Evolutionary conservation across 139 green algal species (phyloP).

Genomic region (Diplosphaera chodatii): DNA sequence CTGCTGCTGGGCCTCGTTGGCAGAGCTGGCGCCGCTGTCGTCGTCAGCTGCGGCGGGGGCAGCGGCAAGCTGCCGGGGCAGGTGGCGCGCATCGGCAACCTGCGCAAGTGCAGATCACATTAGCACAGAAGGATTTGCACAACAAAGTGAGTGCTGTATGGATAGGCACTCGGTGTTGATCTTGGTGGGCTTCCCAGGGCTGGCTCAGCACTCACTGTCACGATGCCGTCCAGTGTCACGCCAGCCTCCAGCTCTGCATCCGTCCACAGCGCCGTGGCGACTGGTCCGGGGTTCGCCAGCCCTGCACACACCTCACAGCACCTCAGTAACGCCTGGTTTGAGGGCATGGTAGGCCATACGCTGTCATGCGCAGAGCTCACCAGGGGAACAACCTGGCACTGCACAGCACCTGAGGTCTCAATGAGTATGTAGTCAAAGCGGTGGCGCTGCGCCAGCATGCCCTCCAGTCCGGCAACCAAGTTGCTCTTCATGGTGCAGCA

Average conservation of each 20-base stretch:
- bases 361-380: too few relatives aligned
- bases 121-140: too few relatives aligned
- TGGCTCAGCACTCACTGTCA: too few relatives aligned
- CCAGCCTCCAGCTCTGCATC: slow-evolving; percentile 74
- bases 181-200: too few relatives aligned
- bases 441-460: slow-evolving; percentile 38
- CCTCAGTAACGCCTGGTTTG: too few relatives aligned
- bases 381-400: too few relatives aligned
- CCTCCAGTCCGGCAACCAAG: slow-evolving; percentile 72
- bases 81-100: slow-evolving; percentile 66
- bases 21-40: not conserved
- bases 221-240: slow-evolving; percentile 72
- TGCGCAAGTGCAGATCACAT: too few relatives aligned
- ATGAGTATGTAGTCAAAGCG: slow-evolving; percentile 86
- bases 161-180: too few relatives aligned
- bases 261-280: slow-evolving; percentile 79
- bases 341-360: too few relatives aligned
- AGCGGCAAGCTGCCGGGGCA: slow-evolving; percentile 56
- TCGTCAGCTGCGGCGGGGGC: slow-evolving; percentile 16
- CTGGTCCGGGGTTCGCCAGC: slow-evolving; percentile 80
- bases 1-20: slow-evolving; percentile 81
- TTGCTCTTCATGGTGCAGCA: slow-evolving; percentile 94
- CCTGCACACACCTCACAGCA: slow-evolving; percentile 23
- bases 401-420: slow-evolving; percentile 72
- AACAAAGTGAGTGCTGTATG: too few relatives aligned